Conservation (phyloP, 1,139 yeast genomes). For the Kodamaea plutei region DNA sequence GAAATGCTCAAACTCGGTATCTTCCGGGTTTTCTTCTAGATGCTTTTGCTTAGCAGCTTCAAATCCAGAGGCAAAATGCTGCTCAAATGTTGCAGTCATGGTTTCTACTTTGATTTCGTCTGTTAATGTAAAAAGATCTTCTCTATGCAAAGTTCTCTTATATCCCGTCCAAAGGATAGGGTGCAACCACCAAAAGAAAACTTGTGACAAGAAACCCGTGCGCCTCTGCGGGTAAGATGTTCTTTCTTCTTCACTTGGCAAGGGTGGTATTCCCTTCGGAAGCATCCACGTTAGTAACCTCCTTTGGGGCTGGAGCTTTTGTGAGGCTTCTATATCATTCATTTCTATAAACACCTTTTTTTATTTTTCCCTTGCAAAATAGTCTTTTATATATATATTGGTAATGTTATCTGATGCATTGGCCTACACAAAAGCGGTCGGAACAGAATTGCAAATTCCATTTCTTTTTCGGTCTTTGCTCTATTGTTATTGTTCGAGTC, state of each 20-base stretch:
- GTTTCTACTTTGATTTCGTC: conserved; percentile 34
- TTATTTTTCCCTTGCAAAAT: no score
- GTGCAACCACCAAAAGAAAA: conserved; percentile 48
- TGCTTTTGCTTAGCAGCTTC: conserved; percentile 21
- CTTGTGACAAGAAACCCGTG: conserved; percentile 33
- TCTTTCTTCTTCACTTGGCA: conserved; percentile 40
- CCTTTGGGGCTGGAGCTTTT: conserved; percentile 18
- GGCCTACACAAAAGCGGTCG: no score
- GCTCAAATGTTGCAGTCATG: conserved; percentile 30
- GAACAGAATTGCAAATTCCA: no score
- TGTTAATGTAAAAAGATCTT: conserved; percentile 40
- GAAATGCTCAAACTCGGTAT: conserved; percentile 24
- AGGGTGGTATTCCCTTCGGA: conserved; percentile 33
- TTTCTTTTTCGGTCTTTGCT: no score
- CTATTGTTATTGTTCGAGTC: no score
- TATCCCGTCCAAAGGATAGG: conserved; percentile 50
- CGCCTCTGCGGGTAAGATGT: conserved; percentile 28
- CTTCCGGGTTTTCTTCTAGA: conserved; percentile 22
- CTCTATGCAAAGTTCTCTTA: conserved; percentile 44
- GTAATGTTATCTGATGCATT: no score
- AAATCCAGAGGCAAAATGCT: conserved; percentile 20
- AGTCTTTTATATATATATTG: no score
- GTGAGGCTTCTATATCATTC: background rate
- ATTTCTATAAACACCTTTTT: no score
- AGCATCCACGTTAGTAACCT: conserved; percentile 29